These are phyloP conservation scores for Xerocomus brunneocitrinus DNA, from an alignment of 768 basidiomycete genomes.

Conservation along the genomic window DNA sequence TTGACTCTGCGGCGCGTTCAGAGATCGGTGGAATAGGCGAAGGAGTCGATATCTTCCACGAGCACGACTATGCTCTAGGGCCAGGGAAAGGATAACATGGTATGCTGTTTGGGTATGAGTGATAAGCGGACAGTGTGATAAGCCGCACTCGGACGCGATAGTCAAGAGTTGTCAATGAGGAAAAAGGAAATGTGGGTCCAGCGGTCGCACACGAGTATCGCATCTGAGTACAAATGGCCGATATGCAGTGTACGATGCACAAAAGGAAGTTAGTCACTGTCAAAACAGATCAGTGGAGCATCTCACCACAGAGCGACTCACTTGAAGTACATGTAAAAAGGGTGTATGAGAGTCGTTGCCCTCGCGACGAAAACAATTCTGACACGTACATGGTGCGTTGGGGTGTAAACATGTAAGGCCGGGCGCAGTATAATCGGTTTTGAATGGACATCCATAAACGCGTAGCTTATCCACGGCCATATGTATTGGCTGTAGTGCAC, in stretches of 20 bases:
- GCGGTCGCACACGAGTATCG: no score
- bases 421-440: no score
- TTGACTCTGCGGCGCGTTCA: neutral
- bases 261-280: neutral
- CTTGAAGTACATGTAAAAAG: neutral
- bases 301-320: neutral
- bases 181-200: neutral
- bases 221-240: no score
- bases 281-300: neutral
- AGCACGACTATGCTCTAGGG: no score
- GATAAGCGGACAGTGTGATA: neutral
- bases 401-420: no score
- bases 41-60: neutral
- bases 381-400: neutral
- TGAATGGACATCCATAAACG: no score
- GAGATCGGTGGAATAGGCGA: neutral
- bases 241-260: neutral
- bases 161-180: neutral
- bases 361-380: neutral
- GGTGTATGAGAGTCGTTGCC: neutral
- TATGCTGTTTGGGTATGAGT: neutral
- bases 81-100: no score
- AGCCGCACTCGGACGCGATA: neutral
- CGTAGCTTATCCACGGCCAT: no score
- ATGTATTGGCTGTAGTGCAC: no score